Evolutionary conservation across 2,329 filamentous ascomycete species (phyloP).

Genomic region (Zymoseptoria pseudotritici): DNA sequence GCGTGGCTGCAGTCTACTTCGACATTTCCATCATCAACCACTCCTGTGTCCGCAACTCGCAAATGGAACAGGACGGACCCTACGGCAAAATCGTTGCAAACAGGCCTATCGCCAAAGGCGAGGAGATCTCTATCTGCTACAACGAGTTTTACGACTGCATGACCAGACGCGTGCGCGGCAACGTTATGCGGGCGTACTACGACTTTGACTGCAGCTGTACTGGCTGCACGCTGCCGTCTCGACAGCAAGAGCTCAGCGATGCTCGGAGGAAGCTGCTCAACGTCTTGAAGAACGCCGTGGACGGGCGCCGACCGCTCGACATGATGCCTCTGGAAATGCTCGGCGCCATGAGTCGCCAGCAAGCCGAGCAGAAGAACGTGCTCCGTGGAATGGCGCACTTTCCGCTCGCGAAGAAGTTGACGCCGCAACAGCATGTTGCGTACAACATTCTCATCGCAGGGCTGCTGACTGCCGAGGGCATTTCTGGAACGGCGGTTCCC

Average conservation of each 20-base stretch:
- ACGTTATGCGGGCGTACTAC: not conserved
- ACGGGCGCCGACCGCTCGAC: not conserved
- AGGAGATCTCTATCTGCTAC: constrained; percentile 9
- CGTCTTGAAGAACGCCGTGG: not conserved
- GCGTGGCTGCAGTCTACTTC: not conserved
- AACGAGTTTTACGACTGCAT: not conserved
- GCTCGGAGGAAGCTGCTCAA: not conserved
- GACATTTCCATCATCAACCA: constrained; percentile 7
- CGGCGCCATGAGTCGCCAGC: not conserved
- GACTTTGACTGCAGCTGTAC: constrained; percentile 3
- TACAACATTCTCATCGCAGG: not conserved
- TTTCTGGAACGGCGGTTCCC: not conserved
- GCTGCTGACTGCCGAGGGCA: not conserved
- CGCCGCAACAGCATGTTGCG: not conserved
- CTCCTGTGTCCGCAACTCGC: constrained; percentile 2
- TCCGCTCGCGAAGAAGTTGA: not conserved
- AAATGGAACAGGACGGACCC: not conserved
- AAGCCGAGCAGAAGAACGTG: constrained; percentile 1
- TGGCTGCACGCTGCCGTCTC: not conserved
- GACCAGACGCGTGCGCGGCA: not conserved
- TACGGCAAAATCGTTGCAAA: constrained; percentile 1
- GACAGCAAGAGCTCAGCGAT: not conserved
- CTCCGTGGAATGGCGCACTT: not conserved
- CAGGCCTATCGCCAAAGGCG: constrained; percentile 5
- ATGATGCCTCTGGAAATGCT: not conserved